Evolutionary conservation across 306 rosid species (phyloP).

Genomic region (Crotalaria pallida): DNA sequence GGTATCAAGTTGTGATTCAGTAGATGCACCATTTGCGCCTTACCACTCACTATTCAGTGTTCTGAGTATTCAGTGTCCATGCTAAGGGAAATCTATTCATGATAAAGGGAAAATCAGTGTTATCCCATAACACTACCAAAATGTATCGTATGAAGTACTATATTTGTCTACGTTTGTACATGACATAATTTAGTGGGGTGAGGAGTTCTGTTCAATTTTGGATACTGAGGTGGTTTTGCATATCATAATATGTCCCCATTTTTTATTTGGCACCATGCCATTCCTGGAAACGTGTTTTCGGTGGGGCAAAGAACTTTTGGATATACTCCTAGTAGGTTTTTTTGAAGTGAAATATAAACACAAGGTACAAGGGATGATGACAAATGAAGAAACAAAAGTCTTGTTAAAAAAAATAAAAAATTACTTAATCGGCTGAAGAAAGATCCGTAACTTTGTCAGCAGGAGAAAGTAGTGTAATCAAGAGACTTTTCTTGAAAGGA

Average conservation of each 20-base stretch:
- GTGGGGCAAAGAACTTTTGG: too few relatives aligned
- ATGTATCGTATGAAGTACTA: background rate
- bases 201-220: background rate
- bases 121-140: background rate
- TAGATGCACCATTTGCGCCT: conserved; percentile 1
- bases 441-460: too few relatives aligned
- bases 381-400: too few relatives aligned
- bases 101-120: background rate
- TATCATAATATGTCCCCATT: background rate
- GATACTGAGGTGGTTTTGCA: background rate
- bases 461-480: too few relatives aligned
- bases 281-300: too few relatives aligned
- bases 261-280: too few relatives aligned
- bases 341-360: too few relatives aligned
- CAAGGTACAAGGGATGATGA: too few relatives aligned
- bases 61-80: conserved; percentile 4
- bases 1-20: background rate
- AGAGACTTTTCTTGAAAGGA: too few relatives aligned
- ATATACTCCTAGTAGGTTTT: too few relatives aligned
- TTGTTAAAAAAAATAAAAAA: too few relatives aligned
- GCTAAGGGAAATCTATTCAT: conserved; percentile 6
- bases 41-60: background rate
- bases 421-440: too few relatives aligned
- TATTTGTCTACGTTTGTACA: background rate
- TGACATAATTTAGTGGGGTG: background rate